Base-by-base conservation (phyloP, 768 basidiomycete species). In the Clitopilus passeckerianus region DNA sequence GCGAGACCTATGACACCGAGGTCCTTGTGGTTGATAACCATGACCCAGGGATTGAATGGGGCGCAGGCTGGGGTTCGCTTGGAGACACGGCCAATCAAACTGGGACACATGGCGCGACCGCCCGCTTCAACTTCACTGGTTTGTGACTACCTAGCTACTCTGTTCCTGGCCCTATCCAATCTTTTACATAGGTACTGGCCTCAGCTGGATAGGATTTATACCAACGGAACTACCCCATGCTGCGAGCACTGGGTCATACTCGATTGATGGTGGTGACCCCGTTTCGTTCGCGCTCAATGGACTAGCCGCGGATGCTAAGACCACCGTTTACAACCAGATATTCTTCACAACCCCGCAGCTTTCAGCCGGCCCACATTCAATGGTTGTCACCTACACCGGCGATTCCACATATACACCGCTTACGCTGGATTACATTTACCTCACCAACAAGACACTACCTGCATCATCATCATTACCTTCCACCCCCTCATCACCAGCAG, bases 211-310 rank as follows among this genome's bases (percentile, higher is more conserved):
- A 5, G 68, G 68, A 15, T 61, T 54, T 16, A 54, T 66, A 18
- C 69, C 69, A 2, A 63, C 46, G 10, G 65, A 64, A 30, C 59
- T 61, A 2, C 57, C 65, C 0, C 58, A 63, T n/a, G 56, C 57
- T 10, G 27, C 60, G 7, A 53, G 66, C 0, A 61, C 50, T 6
- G 69, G 65, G 2, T 62, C 63, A 14, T 74, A 68, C 53, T 59
- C 63, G 10, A 61, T 74, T 20, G 72, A 74, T 55, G 65, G 61
- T 10, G 64, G 61, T 9, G 34, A 60, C 12, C 55, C 67, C 1
- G 58, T 59, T 7, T 60, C 61, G 4, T 73, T 71, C 60, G 54
- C 60, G 5, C 58, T 71, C 22, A 34, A 34, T 1, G 68, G 66
- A 4, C 62, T 67, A 1, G 53, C 59, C 9, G 18, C 58, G 4